Evolutionary conservation across 2,329 filamentous ascomycete species (phyloP), one percentile per base, ranked within the genome.

Genomic region (Ophiosphaerella korrae): DNA sequence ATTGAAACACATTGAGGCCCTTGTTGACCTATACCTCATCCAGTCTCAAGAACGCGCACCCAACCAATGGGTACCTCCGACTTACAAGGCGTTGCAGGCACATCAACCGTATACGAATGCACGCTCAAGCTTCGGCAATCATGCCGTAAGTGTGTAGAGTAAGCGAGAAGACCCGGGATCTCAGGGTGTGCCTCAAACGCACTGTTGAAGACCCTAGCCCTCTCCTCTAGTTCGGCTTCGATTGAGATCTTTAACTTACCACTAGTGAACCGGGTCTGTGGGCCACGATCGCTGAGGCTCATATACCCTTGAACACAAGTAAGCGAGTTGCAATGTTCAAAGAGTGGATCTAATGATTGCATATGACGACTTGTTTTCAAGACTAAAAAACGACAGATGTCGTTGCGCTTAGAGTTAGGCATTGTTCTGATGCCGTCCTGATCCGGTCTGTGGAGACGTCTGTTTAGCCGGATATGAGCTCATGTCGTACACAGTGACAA

Each of bases 1-100:
- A 54, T 63, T 51, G 43, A 44, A 38, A 48, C 40, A 60, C 55
- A 57, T 55, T 62, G 52, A 55, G 26, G 46, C 31, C 46, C 45
- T 43, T 53, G 58, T 41, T 43, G 53, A 58, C 61, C 54, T 26
- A 51, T 44, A 37, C 43, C 42, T 38, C 40, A 34, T 50, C 37
- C 18, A 54, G 33, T 45, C 50, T 45, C 43, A 45, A 29, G 34
- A 6, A 38, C 23, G 32, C 12, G 13, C 2, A 29, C 26, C 26
- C 26, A 11, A 29, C 26, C 26, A 29, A 11, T 29, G 26, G 5
- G 18, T 21, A 29, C 5, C 26, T 29, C 11, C 7, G 11, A 35
- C 36, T 43, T 42, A 38, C 45, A 45, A 43, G 45, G 42, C 46
- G 44, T 43, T 9, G 34, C 18, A 31, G 31, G 29, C 32, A 48